phyloP scores from a whole-genome alignment of 768 basidiomycete genomes.

The Mycena sanguinolenta region DNA sequence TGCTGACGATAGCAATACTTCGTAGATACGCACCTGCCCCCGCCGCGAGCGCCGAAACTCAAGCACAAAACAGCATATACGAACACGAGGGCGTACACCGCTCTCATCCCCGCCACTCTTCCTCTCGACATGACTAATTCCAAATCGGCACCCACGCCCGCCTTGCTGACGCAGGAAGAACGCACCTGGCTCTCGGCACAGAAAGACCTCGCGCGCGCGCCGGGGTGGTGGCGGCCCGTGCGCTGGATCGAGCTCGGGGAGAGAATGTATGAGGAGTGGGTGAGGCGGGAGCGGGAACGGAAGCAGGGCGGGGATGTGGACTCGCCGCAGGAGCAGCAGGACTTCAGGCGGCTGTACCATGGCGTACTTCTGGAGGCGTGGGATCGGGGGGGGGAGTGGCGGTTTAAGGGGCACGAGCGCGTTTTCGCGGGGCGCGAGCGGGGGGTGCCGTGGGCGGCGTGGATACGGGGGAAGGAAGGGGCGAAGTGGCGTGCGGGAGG shows the following conservation, averaged over 20 bases:
- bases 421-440: neutral
- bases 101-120: no score
- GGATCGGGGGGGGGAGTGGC: conserved; percentile 33
- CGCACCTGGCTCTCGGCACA: conserved; percentile 27
- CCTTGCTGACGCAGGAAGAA: neutral
- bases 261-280: conserved; percentile 6
- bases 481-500: no score
- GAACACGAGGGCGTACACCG: no score
- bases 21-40: no score
- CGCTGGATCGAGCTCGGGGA: conserved; percentile 17
- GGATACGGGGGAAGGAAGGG: no score
- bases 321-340: no score
- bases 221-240: conserved; percentile 27
- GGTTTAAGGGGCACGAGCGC: conserved; percentile 13
- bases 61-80: no score
- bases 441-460: no score
- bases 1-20: no score
- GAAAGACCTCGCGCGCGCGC: conserved; percentile 20
- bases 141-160: no score
- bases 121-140: no score
- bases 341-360: conserved; percentile 23
- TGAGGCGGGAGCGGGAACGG: neutral
- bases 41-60: no score
- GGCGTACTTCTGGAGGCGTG: conserved; percentile 15
- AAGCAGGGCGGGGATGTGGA: neutral